Evolutionary conservation across 345 rosid genomes (phyloP).

Genomic region (Noccaea bulbosa): DNA sequence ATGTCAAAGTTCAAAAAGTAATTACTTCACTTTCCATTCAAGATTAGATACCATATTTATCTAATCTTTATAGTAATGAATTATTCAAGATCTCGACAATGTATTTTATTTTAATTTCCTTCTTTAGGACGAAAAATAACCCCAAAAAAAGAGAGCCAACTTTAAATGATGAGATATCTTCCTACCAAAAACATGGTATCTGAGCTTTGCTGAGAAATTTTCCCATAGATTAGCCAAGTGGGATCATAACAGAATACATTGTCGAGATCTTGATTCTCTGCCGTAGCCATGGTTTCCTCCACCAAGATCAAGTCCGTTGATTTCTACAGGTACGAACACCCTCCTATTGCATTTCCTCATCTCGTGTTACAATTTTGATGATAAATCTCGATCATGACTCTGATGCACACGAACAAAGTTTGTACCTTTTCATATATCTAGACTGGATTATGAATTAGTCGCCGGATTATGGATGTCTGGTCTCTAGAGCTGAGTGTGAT

Average conservation of each 20-base stretch:
- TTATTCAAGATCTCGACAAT: too few species aligned
- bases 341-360: neutral
- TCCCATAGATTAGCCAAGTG: constrained; percentile 4
- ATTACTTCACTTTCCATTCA: constrained; percentile 16
- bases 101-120: neutral
- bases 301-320: constrained; percentile 71
- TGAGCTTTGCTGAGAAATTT: neutral
- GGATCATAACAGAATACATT: constrained; percentile 17
- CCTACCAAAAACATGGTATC: neutral
- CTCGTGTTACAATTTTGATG: constrained; percentile 4
- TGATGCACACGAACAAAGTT: constrained; percentile 15
- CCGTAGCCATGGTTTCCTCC: constrained; percentile 59
- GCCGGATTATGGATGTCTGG: neutral
- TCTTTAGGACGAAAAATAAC: neutral
- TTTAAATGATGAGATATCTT: neutral
- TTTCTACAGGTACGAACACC: constrained; percentile 59
- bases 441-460: neutral
- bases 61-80: constrained; percentile 2
- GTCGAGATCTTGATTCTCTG: constrained; percentile 23
- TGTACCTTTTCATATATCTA: neutral
- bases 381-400: constrained; percentile 5
- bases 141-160: neutral
- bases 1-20: constrained; percentile 8
- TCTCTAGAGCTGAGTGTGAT: constrained; percentile 13
- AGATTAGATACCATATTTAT: constrained; percentile 19